Evolutionary conservation across 768 basidiomycete genomes (phyloP), one percentile per base, ranked within the genome.

Genomic region (Russula griseocarnosa): DNA sequence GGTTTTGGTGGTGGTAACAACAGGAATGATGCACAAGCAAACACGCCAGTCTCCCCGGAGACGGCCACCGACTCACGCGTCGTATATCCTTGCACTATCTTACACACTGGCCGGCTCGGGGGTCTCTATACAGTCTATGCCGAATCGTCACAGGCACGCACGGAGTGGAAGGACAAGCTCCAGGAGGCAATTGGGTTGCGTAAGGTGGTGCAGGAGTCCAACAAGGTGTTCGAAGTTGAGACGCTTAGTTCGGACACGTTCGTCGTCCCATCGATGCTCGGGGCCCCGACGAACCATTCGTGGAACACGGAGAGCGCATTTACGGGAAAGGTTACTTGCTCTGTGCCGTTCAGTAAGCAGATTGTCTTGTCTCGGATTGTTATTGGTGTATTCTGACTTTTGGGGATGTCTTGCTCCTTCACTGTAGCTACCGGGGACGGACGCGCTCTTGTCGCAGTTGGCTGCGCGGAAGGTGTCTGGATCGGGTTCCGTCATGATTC

Each of bases 391-490:
- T 18, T 44, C 59, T 46, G 42, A 46, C 24, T 18, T 2, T 16
- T 8, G 16, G 38, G 38, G 30, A 13, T 2, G 5, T 22, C 44
- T 32, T 47, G 2, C 16, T 51, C 26, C 4, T 20, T 36, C 36
- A 36, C 38, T 69, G 6, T 63, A 96, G 92, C 83, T 65, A 94
- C 91, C 6, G 79, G 86, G 6, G 94, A 98, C 72, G 87, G 88
- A 6, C 85, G 93, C 28, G 85, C 85, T 14, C 80, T 99, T 16
- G 90, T 98, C 46, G 93, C 95, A 0, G 87, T 98, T 69, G 97
- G 95, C 9, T 97, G 94, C 73, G 88, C 90, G 0, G 94, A 97
- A 71, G 97, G 97, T 34, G 90, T 97, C 24, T 97, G 92, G 90
- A 94, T 97, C 63, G 94, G 94, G 0, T 87, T 94, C 74, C 83